Base-by-base conservation (phyloP, 208 protist species). In the Leishmania mexicana region DNA sequence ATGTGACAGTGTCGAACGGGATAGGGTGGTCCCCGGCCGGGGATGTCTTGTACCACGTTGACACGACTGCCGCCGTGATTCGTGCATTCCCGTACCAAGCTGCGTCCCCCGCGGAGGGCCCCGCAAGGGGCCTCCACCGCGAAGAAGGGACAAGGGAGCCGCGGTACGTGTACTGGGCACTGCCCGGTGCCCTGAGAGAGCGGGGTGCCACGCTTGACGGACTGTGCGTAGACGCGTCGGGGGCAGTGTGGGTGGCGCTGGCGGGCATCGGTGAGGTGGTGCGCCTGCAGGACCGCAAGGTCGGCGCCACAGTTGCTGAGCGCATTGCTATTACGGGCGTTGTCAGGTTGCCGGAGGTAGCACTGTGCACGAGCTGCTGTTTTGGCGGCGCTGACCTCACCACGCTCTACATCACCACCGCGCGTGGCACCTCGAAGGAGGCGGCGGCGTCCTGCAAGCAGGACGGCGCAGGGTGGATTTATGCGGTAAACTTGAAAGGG, bases 351-450 rank as follows among this genome's bases (percentile, higher is more conserved):
- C 80, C 79, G 5, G 68, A 60, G 28, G 78, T 80, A 31, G 38
- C 67, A 24, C 54, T 85, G 75, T 67, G 57, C 62, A 88, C 85
- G 24, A 81, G 81, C 58, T 88, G 85, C 76, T 88, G 81, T 79
- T 85, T 88, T 70, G 85, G 85, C 35, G 81, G 75, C 15, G 71
- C 51, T 1, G 81, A 83, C 53, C 78, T 85, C 35, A 75, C 73
- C 19, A 88, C 81, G 35, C 75, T 88, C 31, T 88, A 83, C 68
- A 88, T 88, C 38, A 81, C 85, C 35, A 83, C 85, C 7, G 81
- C 85, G 31, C 78, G 83, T 57, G 73, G 78, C 57, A 85, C 82
- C 3, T 79, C 79, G n/a, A 49, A 53, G 51, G 82, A 75, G 64
- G 72, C 82, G 45, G 82, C 35, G 38, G 72, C 31, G 53, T 74